Evolutionary conservation across 192 early-diverging fungal genomes (phyloP), one percentile per base, ranked within the genome.

Genomic region (Glomus cerebriforme): DNA sequence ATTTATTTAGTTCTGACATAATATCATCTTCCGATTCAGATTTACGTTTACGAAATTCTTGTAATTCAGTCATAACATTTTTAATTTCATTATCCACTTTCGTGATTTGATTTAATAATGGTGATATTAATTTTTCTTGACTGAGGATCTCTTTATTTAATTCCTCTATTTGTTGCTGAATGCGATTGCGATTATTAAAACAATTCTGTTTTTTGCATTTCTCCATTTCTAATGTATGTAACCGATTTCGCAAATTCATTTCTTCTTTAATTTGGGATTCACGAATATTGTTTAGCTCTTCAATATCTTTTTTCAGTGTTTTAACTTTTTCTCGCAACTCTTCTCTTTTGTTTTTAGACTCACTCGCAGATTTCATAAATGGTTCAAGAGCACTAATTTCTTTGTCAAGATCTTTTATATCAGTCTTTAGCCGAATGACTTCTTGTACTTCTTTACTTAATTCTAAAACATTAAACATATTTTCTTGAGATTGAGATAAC

Each of bases 321-420:
- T 2, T 68, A 19, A 22, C 83, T 82, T 88, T 85, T 26, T 80
- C 74, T 47, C 88, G 85, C 7, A 90, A 75, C 1, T 63, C 49
- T 5, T 86, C 85, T 10, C 90, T 80, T 60, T 95, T 92, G 12
- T 77, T 80, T 79, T 93, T 91, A 43, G 90, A 85, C 31, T 96
- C 92, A 5, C 91, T 89, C 27, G 91, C 80, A 5, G 62, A 73
- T 22, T 82, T 81, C 59, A 92, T 80, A 10, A 91, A 84, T 0
- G 78, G 76, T 47, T 89, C 80, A 47, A 93, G 29, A 0, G 71
- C n/a, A 31, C 77, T 78, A 26, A 95, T 83, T 29, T 92, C 91
- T 10, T 69, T 63, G 8, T 64, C 73, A 15, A 92, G 73, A 2
- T 39, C 60, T 22, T 60, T 79, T 3, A 87, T 71, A 45, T 90